Base-by-base conservation (phyloP, 2,329 filamentous ascomycete genomes). In the Pestalotiopsis sp. region DNA sequence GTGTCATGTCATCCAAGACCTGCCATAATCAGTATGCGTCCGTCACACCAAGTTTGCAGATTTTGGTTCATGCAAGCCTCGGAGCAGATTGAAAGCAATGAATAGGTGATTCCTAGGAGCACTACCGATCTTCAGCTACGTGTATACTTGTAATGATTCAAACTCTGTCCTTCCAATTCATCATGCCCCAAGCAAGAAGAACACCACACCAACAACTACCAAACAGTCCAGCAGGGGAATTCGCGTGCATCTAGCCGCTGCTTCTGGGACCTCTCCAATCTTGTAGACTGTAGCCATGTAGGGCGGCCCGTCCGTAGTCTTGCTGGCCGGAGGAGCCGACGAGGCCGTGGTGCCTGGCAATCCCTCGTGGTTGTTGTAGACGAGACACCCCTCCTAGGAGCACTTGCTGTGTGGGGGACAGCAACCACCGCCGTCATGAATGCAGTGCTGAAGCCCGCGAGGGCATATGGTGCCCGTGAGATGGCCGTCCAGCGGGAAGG, bases 341-440 rank as follows among this genome's bases (percentile, higher is more conserved):
- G 30, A 10, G n/a, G 26, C 10, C 35, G 13, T 61, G 58, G 20
- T 17, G 38, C 30, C 35, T 26, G 22, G 17, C 7, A 13, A 22
- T 52, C 44, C 14, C 11, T 22, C 11, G 24, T 63, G 17, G 58
- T 61, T 2, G 57, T 39, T 22, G 39, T 11, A 24, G 38, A 24
- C 4, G 22, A 71, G 64, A 61, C 73, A 74, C 14, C 73, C 72
- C 20, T 59, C 66, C n/a, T 20, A 6, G 6, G 69, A 26, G 56
- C 73, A 74, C 39, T 68, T 17, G 17, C 68, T 70, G 4, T 66
- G 68, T 0, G 56, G 52, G 3, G 68, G 62, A n/a, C 72, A 74
- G 68, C 72, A 74, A 1, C 73, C 73, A 22, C 72, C 73, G 14
- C 73, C 73, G 13, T 70, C 52, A 52, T 61, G 52, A 66, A 20